Evolutionary conservation across 768 basidiomycete genomes (phyloP).

Genomic region (Hortiboletus flavorubellus): DNA sequence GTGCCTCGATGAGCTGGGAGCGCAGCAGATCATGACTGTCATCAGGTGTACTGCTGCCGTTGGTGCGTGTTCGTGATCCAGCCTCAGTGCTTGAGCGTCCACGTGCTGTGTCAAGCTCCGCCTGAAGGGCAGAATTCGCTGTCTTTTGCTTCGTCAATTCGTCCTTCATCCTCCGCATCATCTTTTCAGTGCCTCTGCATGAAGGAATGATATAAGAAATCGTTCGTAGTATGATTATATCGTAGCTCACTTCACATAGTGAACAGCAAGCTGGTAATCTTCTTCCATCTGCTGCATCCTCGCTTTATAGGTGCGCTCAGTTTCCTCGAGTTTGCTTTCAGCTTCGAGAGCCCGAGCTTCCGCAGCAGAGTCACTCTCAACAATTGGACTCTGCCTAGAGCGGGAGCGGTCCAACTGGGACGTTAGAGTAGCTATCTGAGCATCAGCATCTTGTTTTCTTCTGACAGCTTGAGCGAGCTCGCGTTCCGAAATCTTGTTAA

Average conservation of each 20-base stretch:
- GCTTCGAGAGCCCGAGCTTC: conserved; percentile 57
- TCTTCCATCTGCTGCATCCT: conserved; percentile 88
- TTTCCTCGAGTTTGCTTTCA: conserved; percentile 78
- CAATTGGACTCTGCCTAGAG: conserved; percentile 52
- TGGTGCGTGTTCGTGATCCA: conserved; percentile 50
- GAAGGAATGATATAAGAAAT: conserved; percentile 16
- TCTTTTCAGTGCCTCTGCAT: conserved; percentile 90
- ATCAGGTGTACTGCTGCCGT: conserved; percentile 81
- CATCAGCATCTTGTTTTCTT: conserved; percentile 72
- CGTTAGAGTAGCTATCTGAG: conserved; percentile 60
- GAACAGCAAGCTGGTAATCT: conserved; percentile 94
- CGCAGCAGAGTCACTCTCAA: conserved; percentile 33
- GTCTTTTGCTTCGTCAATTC: conserved; percentile 90
- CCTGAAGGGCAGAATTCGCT: conserved; percentile 72
- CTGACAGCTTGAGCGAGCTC: conserved; percentile 66
- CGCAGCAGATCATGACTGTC: conserved; percentile 65
- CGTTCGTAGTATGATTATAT: conserved; percentile 17
- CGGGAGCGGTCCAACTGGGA: conserved; percentile 65
- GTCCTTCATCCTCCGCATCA: conserved; percentile 95
- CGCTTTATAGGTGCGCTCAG: conserved; percentile 72
- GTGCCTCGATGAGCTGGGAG: conserved; percentile 69
- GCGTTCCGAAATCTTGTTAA: conserved; percentile 72
- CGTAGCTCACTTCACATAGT: conserved; percentile 86
- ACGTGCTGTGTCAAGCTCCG: conserved; percentile 75
- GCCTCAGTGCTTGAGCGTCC: conserved; percentile 54